phyloP scores from a whole-genome alignment of 176 grass and related monocot genomes.

The Urochloa ruziziensis region DNA sequence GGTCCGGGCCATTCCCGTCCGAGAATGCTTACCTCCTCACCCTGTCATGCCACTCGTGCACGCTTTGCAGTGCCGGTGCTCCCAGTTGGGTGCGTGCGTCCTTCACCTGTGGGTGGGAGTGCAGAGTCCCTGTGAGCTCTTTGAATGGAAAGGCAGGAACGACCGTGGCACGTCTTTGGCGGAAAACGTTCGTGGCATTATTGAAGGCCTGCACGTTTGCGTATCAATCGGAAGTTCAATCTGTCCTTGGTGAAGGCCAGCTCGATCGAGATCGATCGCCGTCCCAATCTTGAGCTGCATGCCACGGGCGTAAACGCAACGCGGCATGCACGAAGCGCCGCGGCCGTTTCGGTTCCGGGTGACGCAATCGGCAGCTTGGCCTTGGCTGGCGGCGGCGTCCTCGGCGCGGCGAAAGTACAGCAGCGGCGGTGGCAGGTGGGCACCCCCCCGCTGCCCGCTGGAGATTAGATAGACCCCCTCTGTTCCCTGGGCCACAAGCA shows the following conservation, averaged over 20 bases:
- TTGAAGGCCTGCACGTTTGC: not conserved
- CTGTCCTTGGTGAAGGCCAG: not conserved
- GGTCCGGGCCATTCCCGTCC: not conserved
- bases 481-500: slow-evolving; percentile 45
- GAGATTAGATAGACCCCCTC: not conserved
- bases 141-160: not conserved
- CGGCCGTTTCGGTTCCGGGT: not conserved
- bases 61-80: not conserved
- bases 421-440: too few relatives aligned
- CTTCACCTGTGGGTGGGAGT: not conserved
- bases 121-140: not conserved
- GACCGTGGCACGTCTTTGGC: not conserved
- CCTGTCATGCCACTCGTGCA: not conserved
- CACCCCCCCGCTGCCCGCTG: too few relatives aligned
- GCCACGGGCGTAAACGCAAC: not conserved
- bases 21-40: not conserved
- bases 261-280: too few relatives aligned
- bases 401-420: not conserved
- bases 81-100: not conserved
- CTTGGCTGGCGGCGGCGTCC: not conserved
- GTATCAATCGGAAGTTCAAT: not conserved
- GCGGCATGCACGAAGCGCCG: not conserved
- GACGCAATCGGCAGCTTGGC: not conserved
- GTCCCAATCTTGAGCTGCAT: not conserved
- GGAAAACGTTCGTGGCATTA: not conserved